Evolutionary conservation across 768 basidiomycete genomes (phyloP), one percentile per base, ranked within the genome.

Genomic region (Leccinum arenicola): DNA sequence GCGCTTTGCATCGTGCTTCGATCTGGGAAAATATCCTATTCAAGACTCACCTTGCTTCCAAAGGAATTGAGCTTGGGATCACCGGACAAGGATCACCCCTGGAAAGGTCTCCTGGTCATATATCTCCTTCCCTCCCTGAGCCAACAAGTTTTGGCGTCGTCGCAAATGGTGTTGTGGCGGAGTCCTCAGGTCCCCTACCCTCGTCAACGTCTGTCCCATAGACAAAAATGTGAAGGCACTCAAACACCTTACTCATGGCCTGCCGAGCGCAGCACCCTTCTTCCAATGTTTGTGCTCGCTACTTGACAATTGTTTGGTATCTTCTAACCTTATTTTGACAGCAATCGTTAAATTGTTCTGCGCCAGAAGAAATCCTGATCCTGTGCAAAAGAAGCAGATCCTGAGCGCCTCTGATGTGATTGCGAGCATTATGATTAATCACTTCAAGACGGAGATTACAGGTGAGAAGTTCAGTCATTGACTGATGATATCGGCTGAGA

Each of bases 11-110:
- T 70, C 84, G 92, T 15, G 84, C 87, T 1, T 87, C 84, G 60
- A 83, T 93, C 6, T 93, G 91, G 89, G 93, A 96, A 74, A 94
- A 92, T 64, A 89, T 93, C 43, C 74, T 85, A n/a, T 80, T 97
- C 52, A 89, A 88, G 64, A 76, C 80, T 17, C 83, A 82, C 25
- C 73, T 88, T 43, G 71, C 78, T 15, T 71, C 76, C 15, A 83
- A 79, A 64, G 84, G 85, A 40, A 84, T 86, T 47, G 78, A 82
- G 54, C 66, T 84, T 17, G 73, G 78, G 56, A 66, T 76, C 21
- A 79, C 78, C 4, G 74, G 77, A 14, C 65, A 67, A 38, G 68
- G 77, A 15, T 81, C 84, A 14, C 80, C 84, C 7, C 57, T 80
- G 35, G 79, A 79, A 55, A 78, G 77, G 58, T 80, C 82, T 6